Conservation (phyloP, 106 monocot genomes). For the Dioscorea alata region DNA sequence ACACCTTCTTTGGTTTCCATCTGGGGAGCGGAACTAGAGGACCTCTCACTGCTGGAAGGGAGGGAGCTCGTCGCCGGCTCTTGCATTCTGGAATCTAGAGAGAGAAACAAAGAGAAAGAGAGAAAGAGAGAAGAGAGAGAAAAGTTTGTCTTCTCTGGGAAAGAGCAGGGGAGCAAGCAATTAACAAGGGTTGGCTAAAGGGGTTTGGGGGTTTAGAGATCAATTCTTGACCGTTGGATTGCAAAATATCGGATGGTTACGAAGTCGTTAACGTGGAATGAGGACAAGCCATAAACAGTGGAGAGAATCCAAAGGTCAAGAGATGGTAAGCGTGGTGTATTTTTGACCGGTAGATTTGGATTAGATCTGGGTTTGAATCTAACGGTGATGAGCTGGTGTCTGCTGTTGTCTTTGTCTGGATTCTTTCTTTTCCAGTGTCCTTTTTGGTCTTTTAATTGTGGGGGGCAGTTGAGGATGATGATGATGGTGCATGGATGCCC, state of each 20-base stretch:
- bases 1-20: conserved; percentile 56
- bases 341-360: conserved; percentile 14
- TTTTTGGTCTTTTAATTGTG: too few species aligned
- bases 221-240: conserved; percentile 27
- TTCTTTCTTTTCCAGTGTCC: too few species aligned
- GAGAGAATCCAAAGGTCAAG: conserved; percentile 41
- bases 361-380: background rate
- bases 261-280: conserved; percentile 16
- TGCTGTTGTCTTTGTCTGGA: too few species aligned
- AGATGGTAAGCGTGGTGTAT: conserved; percentile 19
- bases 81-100: conserved; percentile 32
- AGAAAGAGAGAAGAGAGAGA: background rate
- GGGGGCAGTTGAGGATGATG: too few species aligned
- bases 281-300: conserved; percentile 14
- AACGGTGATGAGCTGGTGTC: too few species aligned
- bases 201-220: conserved; percentile 1
- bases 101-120: background rate
- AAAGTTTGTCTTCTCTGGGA: background rate
- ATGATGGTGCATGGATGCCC: too few species aligned
- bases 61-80: conserved; percentile 56
- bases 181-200: background rate
- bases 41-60: conserved; percentile 88
- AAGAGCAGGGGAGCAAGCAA: conserved; percentile 2
- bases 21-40: conserved; percentile 68
- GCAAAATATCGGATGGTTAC: conserved; percentile 20